Evolutionary conservation across 208 protist species (phyloP).

Genomic region (Jaenimonas drosophilae): DNA sequence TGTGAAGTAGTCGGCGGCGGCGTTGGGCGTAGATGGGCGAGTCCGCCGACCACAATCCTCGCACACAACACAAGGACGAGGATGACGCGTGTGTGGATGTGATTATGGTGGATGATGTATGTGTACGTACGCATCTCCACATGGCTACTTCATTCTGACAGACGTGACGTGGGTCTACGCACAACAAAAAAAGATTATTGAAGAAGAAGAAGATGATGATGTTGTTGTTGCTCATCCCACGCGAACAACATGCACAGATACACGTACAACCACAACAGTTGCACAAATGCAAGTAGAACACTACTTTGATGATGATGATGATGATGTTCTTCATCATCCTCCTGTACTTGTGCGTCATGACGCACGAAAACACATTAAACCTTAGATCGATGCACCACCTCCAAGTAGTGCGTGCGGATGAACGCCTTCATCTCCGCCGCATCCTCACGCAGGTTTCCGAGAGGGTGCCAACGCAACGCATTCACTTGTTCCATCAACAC

Average conservation of each 20-base stretch:
- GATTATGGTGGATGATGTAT: too few relatives aligned
- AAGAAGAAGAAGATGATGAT: neutral
- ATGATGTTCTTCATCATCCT: too few relatives aligned
- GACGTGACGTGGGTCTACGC: too few relatives aligned
- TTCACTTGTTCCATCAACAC: slow-evolving; percentile 14
- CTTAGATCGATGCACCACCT: neutral
- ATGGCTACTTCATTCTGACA: too few relatives aligned
- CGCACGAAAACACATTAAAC: too few relatives aligned
- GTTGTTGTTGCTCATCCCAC: neutral
- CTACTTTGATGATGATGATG: neutral
- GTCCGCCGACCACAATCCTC: too few relatives aligned
- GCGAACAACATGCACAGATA: slow-evolving; percentile 1
- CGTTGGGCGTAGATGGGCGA: slow-evolving; percentile 29
- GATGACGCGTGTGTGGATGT: too few relatives aligned
- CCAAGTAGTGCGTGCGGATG: neutral
- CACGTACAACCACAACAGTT: slow-evolving; percentile 3
- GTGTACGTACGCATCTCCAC: too few relatives aligned
- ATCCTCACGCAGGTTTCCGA: neutral
- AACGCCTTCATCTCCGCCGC: slow-evolving; percentile 1
- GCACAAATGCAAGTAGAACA: slow-evolving; percentile 3
- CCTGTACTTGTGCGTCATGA: too few relatives aligned
- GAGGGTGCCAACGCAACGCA: slow-evolving; percentile 14
- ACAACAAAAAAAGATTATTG: too few relatives aligned
- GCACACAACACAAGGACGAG: too few relatives aligned
- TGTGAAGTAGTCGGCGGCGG: slow-evolving; percentile 15